Evolutionary conservation across 1,284 basidiomycete species (phyloP).

Genomic region (Peniophora sp.): DNA sequence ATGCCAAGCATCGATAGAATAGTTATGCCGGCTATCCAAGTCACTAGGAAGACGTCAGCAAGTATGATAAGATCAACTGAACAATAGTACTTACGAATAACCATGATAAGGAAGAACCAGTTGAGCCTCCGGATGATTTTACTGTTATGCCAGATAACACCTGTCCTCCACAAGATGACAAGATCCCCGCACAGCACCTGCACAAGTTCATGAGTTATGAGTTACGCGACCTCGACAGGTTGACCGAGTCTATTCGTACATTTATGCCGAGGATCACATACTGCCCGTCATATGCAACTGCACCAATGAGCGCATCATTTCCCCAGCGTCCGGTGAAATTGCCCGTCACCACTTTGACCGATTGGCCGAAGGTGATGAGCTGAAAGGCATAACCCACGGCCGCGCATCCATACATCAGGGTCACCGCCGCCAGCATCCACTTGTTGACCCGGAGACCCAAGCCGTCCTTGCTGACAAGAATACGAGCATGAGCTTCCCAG

Average conservation of each 20-base stretch:
- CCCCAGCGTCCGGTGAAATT: background rate
- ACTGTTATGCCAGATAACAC: background rate
- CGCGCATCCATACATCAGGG: background rate
- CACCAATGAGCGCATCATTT: background rate
- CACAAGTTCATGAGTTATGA: too few species aligned
- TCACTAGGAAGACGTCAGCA: background rate
- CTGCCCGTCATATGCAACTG: background rate
- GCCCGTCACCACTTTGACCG: background rate
- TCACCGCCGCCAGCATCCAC: background rate
- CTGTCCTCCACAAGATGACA: background rate
- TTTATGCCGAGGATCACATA: background rate
- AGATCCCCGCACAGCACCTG: background rate
- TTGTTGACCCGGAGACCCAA: background rate
- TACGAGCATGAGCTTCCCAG: too few species aligned
- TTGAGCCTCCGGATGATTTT: background rate
- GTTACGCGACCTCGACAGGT: background rate
- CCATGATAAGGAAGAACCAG: background rate
- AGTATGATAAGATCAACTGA: background rate
- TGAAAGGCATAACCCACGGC: background rate
- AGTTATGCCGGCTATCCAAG: background rate
- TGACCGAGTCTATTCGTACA: background rate
- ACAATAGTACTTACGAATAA: background rate
- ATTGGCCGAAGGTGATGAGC: background rate
- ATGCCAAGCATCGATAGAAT: background rate
- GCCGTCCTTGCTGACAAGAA: background rate